Evolutionary conservation across 352 stramenopile species (phyloP), one percentile per base, ranked within the genome.

Genomic region (Pythium utonaiense): DNA sequence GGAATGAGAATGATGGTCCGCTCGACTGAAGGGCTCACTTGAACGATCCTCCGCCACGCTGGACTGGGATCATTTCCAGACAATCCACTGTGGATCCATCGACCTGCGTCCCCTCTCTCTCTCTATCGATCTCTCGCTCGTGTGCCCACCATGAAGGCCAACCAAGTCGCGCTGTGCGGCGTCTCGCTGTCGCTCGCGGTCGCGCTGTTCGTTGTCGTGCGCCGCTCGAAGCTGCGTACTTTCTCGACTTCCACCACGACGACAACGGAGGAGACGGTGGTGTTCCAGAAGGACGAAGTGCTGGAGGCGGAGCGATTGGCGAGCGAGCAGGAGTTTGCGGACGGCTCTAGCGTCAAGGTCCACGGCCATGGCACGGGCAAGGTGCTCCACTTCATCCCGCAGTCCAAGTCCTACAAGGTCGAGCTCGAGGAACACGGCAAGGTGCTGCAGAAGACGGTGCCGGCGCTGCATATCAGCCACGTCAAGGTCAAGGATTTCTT

Each of bases 321-420:
- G 25, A 67, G 60, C 36, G 60, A 62, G 3, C 60, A 67, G 36
- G 53, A 62, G 45, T 67, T 67, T 33, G 44, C 60, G 2, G 60
- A 62, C 38, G 60, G 60, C 40, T 57, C 45, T 13, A 22, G 36
- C 6, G 60, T 67, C 60, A 62, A 57, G 17, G 53, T 58, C 10
- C 27, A 60, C 21, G 61, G 60, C 52, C 53, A 67, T 19, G 60
- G 52, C 33, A 47, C 42, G 34, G 53, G 30, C 34, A 55, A 53
- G 0, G 83, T 80, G 10, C 61, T 94, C 27, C 41, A 66, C 17
- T 80, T 66, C 57, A 66, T 95, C 47, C 93, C 93, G 62, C 85
- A 81, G 36, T 76, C 93, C 69, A 95, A 96, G 69, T 89, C 74
- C 14, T 95, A 86, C 66, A 72, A 69, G 48, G 79, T 79, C 0